These are phyloP conservation scores for Citrus unshiu DNA, from an alignment of 345 rosid species.

Conservation along the genomic window DNA sequence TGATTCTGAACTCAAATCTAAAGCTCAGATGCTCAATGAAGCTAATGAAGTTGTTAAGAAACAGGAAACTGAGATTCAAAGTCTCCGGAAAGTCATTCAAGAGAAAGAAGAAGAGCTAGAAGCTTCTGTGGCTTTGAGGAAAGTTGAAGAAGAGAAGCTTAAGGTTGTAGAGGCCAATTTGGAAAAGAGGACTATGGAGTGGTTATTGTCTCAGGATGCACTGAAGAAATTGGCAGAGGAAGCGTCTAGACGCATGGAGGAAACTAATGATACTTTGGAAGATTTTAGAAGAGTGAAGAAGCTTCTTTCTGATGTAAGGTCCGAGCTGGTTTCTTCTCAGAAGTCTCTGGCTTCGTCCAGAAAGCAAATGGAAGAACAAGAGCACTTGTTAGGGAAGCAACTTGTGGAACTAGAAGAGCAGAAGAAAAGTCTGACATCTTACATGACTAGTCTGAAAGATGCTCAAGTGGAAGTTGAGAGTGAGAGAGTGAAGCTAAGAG, in stretches of 20 bases:
- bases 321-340: conserved; percentile 67
- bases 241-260: conserved; percentile 37
- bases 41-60: conserved; percentile 60
- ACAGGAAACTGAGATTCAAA: conserved; percentile 60
- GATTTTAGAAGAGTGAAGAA: conserved; percentile 64
- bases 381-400: conserved; percentile 41
- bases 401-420: conserved; percentile 62
- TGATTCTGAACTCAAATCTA: conserved; percentile 42
- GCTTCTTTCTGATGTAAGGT: conserved; percentile 68
- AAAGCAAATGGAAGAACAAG: conserved; percentile 63
- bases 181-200: conserved; percentile 64
- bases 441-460: conserved; percentile 62
- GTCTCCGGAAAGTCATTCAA: conserved; percentile 40
- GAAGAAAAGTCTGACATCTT: conserved; percentile 46
- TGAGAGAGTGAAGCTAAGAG: conserved; percentile 63
- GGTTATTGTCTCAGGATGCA: conserved; percentile 68
- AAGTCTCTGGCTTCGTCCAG: conserved; percentile 61
- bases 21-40: conserved; percentile 54
- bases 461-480: conserved; percentile 70
- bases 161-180: conserved; percentile 52
- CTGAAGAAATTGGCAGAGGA: conserved; percentile 46
- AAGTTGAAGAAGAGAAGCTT: conserved; percentile 62
- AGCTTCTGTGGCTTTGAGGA: conserved; percentile 33
- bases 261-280: conserved; percentile 51
- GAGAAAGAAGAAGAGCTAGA: conserved; percentile 70